phyloP scores from a whole-genome alignment of 75 land plant species.

The Picea glauca region DNA sequence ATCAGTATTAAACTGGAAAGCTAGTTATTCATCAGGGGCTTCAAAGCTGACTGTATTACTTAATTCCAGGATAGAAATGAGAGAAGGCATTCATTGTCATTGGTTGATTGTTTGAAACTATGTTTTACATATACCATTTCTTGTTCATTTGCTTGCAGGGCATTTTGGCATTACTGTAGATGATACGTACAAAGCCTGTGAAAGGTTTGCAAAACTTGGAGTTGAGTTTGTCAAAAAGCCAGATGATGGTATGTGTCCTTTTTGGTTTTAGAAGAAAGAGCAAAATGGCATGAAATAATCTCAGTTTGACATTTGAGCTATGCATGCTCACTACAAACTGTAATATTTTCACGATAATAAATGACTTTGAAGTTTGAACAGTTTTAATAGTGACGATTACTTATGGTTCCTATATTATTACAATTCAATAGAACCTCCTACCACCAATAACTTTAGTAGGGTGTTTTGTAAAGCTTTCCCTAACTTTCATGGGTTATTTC shows the following conservation, averaged over 20 bases:
- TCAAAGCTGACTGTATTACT: background rate
- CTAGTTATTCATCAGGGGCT: background rate
- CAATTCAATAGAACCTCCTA: too few relatives aligned
- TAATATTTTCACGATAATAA: too few relatives aligned
- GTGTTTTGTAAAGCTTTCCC: too few relatives aligned
- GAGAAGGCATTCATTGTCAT: background rate
- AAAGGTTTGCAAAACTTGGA: conserved; percentile 82
- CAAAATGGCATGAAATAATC: background rate
- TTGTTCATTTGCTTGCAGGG: conserved; percentile 38
- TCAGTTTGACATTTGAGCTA: background rate
- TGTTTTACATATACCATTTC: background rate
- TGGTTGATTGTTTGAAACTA: background rate
- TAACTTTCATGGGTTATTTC: too few relatives aligned
- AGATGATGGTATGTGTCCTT: conserved; percentile 65
- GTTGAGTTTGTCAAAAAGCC: conserved; percentile 98
- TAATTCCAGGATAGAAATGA: background rate
- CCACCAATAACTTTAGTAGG: too few relatives aligned
- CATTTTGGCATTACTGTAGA: conserved; percentile 98
- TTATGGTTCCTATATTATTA: too few relatives aligned
- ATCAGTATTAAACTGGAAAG: background rate
- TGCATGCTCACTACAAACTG: too few relatives aligned
- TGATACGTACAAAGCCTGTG: conserved; percentile 93
- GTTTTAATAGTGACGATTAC: too few relatives aligned
- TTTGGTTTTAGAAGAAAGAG: conserved; percentile 6
- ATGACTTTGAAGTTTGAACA: too few relatives aligned